Evolutionary conservation across 1,139 yeast genomes (phyloP).

Genomic region (Candida tetrigidarum): DNA sequence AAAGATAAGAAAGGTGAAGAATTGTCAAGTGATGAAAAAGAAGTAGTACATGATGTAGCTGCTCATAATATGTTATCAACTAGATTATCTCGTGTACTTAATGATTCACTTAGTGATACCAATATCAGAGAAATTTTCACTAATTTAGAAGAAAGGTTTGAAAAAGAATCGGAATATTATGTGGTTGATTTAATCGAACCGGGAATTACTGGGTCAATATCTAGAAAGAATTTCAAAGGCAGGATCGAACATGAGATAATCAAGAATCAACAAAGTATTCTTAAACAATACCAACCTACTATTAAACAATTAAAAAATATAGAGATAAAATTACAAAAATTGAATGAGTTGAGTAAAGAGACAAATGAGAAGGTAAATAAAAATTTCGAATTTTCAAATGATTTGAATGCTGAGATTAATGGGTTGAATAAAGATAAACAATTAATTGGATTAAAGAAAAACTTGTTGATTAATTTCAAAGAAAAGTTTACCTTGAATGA

Average conservation of each 20-base stretch:
- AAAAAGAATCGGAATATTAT: conserved; percentile 27
- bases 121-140: conserved; percentile 52
- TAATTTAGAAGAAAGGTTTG: conserved; percentile 45
- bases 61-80: conserved; percentile 36
- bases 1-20: conserved; percentile 15
- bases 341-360: conserved; percentile 36
- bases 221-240: conserved; percentile 64
- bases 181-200: conserved; percentile 49
- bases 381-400: conserved; percentile 25
- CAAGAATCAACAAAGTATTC: conserved; percentile 57
- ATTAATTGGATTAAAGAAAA: conserved; percentile 53
- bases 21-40: conserved; percentile 4
- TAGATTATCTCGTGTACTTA: conserved; percentile 55
- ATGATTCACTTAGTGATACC: conserved; percentile 51
- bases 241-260: conserved; percentile 74
- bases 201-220: conserved; percentile 58
- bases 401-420: conserved; percentile 41
- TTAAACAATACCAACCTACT: conserved; percentile 66
- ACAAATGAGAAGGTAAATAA: conserved; percentile 43
- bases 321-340: conserved; percentile 38
- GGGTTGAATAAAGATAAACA: conserved; percentile 46
- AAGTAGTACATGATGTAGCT: conserved; percentile 9
- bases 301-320: conserved; percentile 51
- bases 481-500: conserved; percentile 70
- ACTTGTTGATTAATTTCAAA: conserved; percentile 60